These are phyloP conservation scores for Syzygium grande DNA, from an alignment of 345 rosid genomes.

Conservation along the genomic window DNA sequence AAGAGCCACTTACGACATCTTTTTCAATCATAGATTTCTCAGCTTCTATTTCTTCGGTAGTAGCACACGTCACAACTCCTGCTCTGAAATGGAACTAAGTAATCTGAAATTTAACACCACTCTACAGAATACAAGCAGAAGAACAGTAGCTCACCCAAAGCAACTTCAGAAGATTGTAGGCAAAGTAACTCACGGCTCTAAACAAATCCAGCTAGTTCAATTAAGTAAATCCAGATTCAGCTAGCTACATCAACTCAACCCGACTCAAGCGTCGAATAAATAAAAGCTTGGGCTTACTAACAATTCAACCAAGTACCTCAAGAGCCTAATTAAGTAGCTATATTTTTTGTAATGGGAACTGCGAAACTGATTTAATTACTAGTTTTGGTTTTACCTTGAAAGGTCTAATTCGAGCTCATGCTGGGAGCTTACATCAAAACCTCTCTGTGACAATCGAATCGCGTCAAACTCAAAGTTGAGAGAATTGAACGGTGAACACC, in stretches of 20 bases:
- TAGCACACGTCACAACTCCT: conserved; percentile 59
- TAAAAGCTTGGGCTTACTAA: background rate
- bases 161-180: background rate
- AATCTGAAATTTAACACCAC: background rate
- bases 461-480: background rate
- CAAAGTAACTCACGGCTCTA: background rate
- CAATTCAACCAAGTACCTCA: background rate
- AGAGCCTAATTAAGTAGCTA: background rate
- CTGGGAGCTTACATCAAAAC: background rate
- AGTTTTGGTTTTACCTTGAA: background rate
- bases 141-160: background rate
- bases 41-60: conserved; percentile 86
- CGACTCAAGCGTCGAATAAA: background rate
- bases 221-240: background rate
- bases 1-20: conserved; percentile 52
- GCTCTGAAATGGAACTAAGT: conserved; percentile 17
- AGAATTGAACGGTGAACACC: background rate
- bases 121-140: background rate
- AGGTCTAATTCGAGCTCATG: background rate
- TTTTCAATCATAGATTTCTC: conserved; percentile 71
- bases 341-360: background rate
- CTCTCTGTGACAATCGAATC: background rate
- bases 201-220: background rate
- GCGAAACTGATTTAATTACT: background rate
- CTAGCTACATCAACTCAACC: background rate